Conservation (phyloP, 495 filamentous ascomycete genomes). For the Geopyxis carbonaria region DNA sequence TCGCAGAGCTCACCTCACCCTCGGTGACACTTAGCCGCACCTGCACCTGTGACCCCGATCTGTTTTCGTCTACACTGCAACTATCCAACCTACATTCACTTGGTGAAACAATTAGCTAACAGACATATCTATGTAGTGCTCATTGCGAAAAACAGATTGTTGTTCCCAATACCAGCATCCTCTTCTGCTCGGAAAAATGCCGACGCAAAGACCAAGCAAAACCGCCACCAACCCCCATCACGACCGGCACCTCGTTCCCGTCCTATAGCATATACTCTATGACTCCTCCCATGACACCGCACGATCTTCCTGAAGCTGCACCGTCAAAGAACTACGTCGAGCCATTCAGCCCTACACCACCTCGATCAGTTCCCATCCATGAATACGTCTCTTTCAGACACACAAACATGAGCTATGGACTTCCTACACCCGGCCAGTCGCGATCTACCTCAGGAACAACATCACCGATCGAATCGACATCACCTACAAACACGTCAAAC, state of each 20-base stretch:
- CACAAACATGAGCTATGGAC: constrained; percentile 14
- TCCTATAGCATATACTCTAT: constrained; percentile 5
- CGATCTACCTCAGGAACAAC: constrained; percentile 11
- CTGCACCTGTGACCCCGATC: not conserved
- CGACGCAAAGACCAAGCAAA: constrained; percentile 23
- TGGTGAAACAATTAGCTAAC: constrained; percentile 8
- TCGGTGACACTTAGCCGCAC: not conserved
- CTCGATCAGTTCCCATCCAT: constrained; percentile 14
- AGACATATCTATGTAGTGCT: constrained; percentile 30
- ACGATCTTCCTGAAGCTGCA: constrained; percentile 11
- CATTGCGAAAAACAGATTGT: constrained; percentile 62
- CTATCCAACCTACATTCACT: too few relatives aligned
- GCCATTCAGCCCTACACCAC: constrained; percentile 23
- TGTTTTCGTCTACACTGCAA: constrained; percentile 11
- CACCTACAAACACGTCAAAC: constrained; percentile 19
- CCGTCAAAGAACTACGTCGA: constrained; percentile 22
- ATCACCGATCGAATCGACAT: constrained; percentile 18
- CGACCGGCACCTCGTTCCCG: constrained; percentile 9
- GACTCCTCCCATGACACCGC: constrained; percentile 7
- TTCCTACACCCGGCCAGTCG: constrained; percentile 8
- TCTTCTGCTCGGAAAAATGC: constrained; percentile 25
- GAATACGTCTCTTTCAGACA: constrained; percentile 6
- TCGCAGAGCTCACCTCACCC: too few relatives aligned
- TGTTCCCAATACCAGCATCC: constrained; percentile 43
- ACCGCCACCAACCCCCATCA: constrained; percentile 18